phyloP scores from a whole-genome alignment of 2,329 filamentous ascomycete genomes.

The Calcarisporium arbuscula region DNA sequence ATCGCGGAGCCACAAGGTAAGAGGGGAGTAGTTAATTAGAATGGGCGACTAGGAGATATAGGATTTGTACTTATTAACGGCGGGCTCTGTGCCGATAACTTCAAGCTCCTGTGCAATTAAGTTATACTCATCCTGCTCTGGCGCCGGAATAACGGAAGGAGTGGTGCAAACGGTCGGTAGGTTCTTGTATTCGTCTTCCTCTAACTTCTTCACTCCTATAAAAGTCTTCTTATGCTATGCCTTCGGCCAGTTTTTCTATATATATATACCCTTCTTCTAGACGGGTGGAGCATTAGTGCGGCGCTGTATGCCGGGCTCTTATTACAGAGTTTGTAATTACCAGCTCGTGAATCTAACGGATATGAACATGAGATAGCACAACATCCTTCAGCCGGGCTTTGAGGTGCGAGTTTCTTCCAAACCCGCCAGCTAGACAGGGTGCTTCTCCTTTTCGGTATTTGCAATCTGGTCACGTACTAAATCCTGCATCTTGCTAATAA shows the following conservation, averaged over 20 bases:
- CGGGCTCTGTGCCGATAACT: slow-evolving; percentile 1
- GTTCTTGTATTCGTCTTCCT: slow-evolving; percentile 1
- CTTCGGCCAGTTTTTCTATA: slow-evolving; percentile 2
- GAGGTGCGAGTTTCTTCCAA: too few relatives aligned
- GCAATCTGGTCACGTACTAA: too few relatives aligned
- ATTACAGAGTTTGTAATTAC: too few relatives aligned
- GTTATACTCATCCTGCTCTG: slow-evolving; percentile 1
- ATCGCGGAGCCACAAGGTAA: slow-evolving; percentile 8
- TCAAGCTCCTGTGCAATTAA: background rate
- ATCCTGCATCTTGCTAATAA: too few relatives aligned
- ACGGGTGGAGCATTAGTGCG: slow-evolving; percentile 1
- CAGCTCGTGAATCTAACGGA: too few relatives aligned
- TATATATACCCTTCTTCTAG: background rate
- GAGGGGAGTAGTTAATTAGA: slow-evolving; percentile 5
- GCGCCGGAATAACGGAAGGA: background rate
- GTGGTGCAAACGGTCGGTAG: background rate
- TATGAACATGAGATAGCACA: too few relatives aligned
- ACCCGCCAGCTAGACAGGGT: too few relatives aligned
- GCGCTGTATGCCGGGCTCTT: too few relatives aligned
- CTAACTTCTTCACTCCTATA: slow-evolving; percentile 1
- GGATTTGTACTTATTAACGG: slow-evolving; percentile 2
- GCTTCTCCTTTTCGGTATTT: too few relatives aligned
- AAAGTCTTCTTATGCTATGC: slow-evolving; percentile 2
- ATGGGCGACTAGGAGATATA: slow-evolving; percentile 5
- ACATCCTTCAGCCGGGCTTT: too few relatives aligned